These are phyloP conservation scores for Sporothrix phasma DNA, from an alignment of 2,329 filamentous ascomycete species.

Conservation along the genomic window DNA sequence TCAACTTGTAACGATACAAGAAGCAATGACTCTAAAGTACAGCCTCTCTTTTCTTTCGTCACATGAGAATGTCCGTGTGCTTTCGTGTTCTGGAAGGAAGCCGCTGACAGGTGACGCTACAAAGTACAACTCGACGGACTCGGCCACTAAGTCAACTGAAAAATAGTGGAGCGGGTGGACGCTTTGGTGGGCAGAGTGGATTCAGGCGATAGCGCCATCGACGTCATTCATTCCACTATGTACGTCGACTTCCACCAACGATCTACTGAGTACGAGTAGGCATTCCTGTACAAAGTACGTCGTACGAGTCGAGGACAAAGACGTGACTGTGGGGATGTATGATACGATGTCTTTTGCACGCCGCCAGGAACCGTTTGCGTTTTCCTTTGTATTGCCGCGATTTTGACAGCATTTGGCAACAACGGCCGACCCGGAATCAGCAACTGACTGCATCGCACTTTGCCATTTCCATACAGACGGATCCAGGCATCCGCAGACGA, in stretches of 20 bases:
- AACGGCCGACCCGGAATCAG: no score
- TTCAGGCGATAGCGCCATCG: neutral
- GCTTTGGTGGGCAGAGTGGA: neutral
- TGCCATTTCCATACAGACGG: no score
- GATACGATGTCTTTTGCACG: no score
- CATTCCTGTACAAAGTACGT: no score
- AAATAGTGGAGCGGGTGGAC: neutral
- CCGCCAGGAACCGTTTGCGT: no score
- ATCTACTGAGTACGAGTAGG: neutral
- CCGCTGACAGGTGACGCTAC: neutral
- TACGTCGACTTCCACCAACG: neutral
- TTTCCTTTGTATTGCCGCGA: no score
- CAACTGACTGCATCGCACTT: no score
- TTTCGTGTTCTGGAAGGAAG: neutral
- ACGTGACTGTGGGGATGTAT: neutral
- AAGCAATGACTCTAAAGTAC: neutral
- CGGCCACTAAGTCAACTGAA: neutral
- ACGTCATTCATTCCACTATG: constrained; percentile 1
- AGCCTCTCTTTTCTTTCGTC: neutral
- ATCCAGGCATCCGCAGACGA: neutral
- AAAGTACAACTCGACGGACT: neutral
- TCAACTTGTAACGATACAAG: no score
- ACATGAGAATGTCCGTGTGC: neutral
- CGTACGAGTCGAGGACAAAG: neutral
- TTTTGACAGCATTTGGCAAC: no score